Conservation (phyloP, 2,329 filamentous ascomycete genomes). For the Penicillium sp. region DNA sequence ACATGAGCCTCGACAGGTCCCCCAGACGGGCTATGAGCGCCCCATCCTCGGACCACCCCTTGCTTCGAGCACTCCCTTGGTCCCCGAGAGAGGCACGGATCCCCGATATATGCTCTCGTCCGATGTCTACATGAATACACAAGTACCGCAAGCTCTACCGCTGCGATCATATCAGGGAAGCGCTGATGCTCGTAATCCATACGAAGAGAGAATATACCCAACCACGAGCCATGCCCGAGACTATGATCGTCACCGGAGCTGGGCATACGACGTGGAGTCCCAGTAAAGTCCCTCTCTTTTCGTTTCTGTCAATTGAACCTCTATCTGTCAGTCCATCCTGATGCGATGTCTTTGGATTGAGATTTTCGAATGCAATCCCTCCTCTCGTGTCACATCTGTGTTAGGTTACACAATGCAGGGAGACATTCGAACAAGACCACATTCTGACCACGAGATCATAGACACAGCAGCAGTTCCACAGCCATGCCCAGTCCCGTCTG, state of each 20-base stretch:
- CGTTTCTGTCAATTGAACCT: constrained; percentile 15
- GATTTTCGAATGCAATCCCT: background rate
- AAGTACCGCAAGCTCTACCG: constrained; percentile 19
- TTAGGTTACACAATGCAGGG: constrained; percentile 1
- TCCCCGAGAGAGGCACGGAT: constrained; percentile 18
- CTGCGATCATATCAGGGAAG: constrained; percentile 14
- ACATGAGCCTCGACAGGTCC: constrained; percentile 24
- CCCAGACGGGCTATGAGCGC: constrained; percentile 19
- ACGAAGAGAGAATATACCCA: constrained; percentile 23
- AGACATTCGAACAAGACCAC: background rate
- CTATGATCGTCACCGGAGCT: constrained; percentile 24
- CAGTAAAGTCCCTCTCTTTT: constrained; percentile 32
- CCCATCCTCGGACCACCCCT: constrained; percentile 11
- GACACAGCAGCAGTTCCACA: constrained; percentile 29
- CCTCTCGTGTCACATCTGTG: constrained; percentile 6
- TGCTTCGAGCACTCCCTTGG: constrained; percentile 18
- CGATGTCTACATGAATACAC: constrained; percentile 18
- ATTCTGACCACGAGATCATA: constrained; percentile 21
- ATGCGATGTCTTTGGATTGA: constrained; percentile 8
- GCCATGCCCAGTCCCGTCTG: constrained; percentile 30
- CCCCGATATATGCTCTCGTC: constrained; percentile 24
- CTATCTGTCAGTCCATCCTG: constrained; percentile 19
- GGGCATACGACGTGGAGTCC: constrained; percentile 32
- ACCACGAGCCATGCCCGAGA: constrained; percentile 20
- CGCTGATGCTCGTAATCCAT: constrained; percentile 17